phyloP scores from a whole-genome alignment of 1,284 basidiomycete species.

The Earliella scabrosa region DNA sequence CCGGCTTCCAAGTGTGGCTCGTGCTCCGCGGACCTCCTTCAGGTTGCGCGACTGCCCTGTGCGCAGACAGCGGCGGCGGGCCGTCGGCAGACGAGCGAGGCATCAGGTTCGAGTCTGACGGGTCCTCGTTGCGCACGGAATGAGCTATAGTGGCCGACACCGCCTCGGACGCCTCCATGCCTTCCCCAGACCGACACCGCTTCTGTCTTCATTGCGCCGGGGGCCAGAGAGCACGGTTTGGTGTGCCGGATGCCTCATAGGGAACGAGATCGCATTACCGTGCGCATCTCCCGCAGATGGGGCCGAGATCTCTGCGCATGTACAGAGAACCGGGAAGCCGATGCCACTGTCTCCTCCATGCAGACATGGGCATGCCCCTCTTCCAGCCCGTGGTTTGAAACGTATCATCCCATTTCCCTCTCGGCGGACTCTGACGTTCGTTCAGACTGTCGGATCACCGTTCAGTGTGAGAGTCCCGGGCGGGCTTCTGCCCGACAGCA shows the following conservation, averaged over 20 bases:
- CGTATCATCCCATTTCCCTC: not conserved
- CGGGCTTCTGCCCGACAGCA: too few species aligned
- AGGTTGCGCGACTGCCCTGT: not conserved
- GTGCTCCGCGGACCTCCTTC: not conserved
- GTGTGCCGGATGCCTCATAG: not conserved
- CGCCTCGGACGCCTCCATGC: not conserved
- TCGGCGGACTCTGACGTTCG: not conserved
- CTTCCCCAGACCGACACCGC: not conserved
- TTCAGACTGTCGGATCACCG: not conserved
- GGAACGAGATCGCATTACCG: conserved; percentile 2
- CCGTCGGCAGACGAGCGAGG: not conserved
- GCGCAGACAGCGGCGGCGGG: not conserved
- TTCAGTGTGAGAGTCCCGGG: too few species aligned
- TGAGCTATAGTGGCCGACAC: conserved; percentile 1
- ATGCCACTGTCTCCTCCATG: not conserved
- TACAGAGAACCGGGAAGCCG: not conserved
- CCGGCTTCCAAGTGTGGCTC: conserved; percentile 7
- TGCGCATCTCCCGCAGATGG: not conserved
- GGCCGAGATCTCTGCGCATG: conserved; percentile 2
- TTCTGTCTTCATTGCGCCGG: not conserved
- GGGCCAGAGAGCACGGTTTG: not conserved
- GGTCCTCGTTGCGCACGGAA: not conserved
- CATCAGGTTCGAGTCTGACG: not conserved
- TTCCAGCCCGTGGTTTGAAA: not conserved
- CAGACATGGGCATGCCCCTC: not conserved